Conservation (phyloP, 2,329 filamentous ascomycete genomes). For the Stemphylium beticola region DNA sequence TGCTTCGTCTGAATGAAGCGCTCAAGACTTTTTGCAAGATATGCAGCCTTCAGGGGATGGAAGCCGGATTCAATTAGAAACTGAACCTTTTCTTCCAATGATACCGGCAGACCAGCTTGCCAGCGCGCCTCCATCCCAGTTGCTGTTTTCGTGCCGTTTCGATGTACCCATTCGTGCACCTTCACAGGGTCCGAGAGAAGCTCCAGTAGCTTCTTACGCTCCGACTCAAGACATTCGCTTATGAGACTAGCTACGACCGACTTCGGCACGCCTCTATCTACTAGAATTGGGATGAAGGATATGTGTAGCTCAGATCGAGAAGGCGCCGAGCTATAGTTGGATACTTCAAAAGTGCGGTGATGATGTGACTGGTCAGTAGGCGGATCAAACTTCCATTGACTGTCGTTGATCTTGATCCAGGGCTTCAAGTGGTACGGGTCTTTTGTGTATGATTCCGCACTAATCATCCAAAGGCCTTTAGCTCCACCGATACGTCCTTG, state of each 20-base stretch:
- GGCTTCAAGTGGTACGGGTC: conserved; percentile 51
- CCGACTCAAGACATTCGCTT: conserved; percentile 55
- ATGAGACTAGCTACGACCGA: conserved; percentile 59
- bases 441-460: conserved; percentile 55
- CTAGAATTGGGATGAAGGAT: conserved; percentile 72
- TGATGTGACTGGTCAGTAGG: conserved; percentile 55
- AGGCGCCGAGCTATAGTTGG: conserved; percentile 56
- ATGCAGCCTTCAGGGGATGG: conserved; percentile 55
- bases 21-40: conserved; percentile 58
- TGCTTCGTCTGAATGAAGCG: conserved; percentile 61
- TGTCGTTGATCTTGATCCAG: conserved; percentile 70
- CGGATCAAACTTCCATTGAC: conserved; percentile 70
- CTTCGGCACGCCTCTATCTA: conserved; percentile 61
- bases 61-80: conserved; percentile 60
- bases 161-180: conserved; percentile 55
- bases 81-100: conserved; percentile 35
- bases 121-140: conserved; percentile 23
- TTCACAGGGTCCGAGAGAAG: conserved; percentile 63
- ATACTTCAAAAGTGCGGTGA: conserved; percentile 71
- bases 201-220: conserved; percentile 60
- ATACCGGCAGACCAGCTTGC: conserved; percentile 35
- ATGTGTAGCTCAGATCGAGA: conserved; percentile 66
- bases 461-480: conserved; percentile 77
- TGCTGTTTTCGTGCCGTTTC: conserved; percentile 39
- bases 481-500: conserved; percentile 75